A percentile compares a stretch with the other conserved stretches of the same genome.
These are phyloP conservation scores for Spathaspora girioi DNA, from an alignment of 805 yeast genomes.

Conservation along the genomic window DNA sequence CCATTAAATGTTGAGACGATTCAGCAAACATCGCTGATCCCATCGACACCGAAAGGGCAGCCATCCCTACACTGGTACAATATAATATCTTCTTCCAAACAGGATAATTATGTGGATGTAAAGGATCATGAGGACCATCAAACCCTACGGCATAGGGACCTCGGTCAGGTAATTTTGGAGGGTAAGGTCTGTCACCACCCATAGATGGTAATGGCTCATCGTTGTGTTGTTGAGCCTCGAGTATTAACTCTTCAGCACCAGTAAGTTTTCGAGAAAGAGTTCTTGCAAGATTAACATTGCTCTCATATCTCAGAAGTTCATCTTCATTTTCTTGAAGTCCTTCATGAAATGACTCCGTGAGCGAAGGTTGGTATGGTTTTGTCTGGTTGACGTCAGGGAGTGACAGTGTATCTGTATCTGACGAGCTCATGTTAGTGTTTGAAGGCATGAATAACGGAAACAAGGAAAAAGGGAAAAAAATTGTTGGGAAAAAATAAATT, in stretches of 20 bases:
- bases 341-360: not conserved
- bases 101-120: conserved; percentile 79
- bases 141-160: conserved; percentile 62
- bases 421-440: not conserved
- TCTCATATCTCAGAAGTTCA: conserved; percentile 21
- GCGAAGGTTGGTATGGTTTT: not conserved
- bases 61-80: conserved; percentile 25
- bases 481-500: not conserved
- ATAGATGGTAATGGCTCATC: conserved; percentile 40
- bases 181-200: conserved; percentile 67
- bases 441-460: not conserved
- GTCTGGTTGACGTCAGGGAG: not conserved
- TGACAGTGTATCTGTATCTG: not conserved
- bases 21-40: conserved; percentile 84
- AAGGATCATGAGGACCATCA: conserved; percentile 77
- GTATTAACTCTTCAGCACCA: conserved; percentile 23
- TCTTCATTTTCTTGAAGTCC: conserved; percentile 13
- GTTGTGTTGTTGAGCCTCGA: conserved; percentile 18
- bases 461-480: not conserved
- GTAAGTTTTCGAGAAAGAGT: conserved; percentile 21
- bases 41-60: conserved; percentile 50
- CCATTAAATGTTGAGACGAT: conserved; percentile 47
- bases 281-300: conserved; percentile 18
- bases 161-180: conserved; percentile 55
- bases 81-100: conserved; percentile 18